Evolutionary conservation across 805 yeast species (phyloP), one percentile per base, ranked within the genome.

Genomic region (Cyberlindnera samutprakarnensis): DNA sequence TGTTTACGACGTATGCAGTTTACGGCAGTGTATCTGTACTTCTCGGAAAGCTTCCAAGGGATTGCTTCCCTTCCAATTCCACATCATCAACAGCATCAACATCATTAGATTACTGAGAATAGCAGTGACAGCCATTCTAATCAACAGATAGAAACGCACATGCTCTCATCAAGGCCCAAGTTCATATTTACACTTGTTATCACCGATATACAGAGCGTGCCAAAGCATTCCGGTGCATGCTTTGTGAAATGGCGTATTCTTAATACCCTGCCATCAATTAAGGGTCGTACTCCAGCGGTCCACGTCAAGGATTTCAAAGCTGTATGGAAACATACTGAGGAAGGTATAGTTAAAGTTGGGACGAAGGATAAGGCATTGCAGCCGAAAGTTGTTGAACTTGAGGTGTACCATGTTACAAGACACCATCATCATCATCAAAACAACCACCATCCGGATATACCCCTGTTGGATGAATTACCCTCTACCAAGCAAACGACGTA

Each of bases 181-280:
- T 21, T 23, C 25, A 12, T 14, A 7, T 23, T 23, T 22, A 27
- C 64, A 14, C 57, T 85, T 18, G 55, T 67, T 13, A 67, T 87
- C 29, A 69, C 72, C 34, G 94, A 84, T 41, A 61, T 90, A 28
- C 68, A 78, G n/a, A 88, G 88, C 47, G 71, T 90, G 18, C 97
- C 97, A 2, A 87, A 83, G 43, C 65, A 79, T 2, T 62, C 75
- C 3, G 94, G 94, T 1, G 51, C 62, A 23, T 75, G 90, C 44
- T 75, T 56, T 41, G 71, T 86, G 14, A 75, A 77, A 36, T 70
- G 88, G 70, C 64, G 62, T 27, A 59, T 83, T 8, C 64, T 66
- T 33, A 86, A 80, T 39, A 60, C 72, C 4, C 29, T 61, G 32
- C 43, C 58, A 26, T 57, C 62, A n/a, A 44, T 66, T 5, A 54